phyloP scores from a whole-genome alignment of 257 asterid species.

The Nicotiana noctiflora region DNA sequence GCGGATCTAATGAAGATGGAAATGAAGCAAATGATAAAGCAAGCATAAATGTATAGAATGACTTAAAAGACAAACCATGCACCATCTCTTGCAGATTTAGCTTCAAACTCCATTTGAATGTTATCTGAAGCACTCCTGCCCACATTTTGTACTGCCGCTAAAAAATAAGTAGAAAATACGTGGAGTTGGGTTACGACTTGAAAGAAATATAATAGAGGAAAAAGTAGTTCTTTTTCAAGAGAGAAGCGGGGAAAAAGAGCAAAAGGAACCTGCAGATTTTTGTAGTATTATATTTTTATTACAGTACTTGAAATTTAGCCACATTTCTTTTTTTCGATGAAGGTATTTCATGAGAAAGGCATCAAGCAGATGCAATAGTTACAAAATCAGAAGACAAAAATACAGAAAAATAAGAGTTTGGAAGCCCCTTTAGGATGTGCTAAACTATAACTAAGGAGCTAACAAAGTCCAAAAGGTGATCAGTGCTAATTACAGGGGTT shows the following conservation, averaged over 20 bases:
- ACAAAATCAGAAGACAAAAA: too few species aligned
- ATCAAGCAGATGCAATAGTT: too few species aligned
- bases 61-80: constrained; percentile 63
- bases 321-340: too few species aligned
- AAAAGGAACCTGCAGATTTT: background rate
- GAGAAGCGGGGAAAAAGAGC: background rate
- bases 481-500: too few species aligned
- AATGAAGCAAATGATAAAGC: background rate
- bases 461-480: too few species aligned
- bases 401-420: too few species aligned
- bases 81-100: constrained; percentile 93
- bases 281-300: background rate
- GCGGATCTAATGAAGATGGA: background rate
- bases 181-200: background rate
- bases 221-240: background rate
- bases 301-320: background rate
- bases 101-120: constrained; percentile 84
- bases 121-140: constrained; percentile 49
- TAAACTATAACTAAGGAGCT: too few species aligned
- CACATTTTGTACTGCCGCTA: constrained; percentile 40
- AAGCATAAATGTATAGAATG: background rate
- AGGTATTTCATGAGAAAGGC: too few species aligned
- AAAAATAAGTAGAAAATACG: background rate
- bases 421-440: too few species aligned
- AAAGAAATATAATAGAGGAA: background rate